Percentiles rank a stretch among this genome's conserved stretches.
These are phyloP conservation scores for Solanum gandarillasii DNA, from an alignment of 257 asterid species.

Conservation along the genomic window DNA sequence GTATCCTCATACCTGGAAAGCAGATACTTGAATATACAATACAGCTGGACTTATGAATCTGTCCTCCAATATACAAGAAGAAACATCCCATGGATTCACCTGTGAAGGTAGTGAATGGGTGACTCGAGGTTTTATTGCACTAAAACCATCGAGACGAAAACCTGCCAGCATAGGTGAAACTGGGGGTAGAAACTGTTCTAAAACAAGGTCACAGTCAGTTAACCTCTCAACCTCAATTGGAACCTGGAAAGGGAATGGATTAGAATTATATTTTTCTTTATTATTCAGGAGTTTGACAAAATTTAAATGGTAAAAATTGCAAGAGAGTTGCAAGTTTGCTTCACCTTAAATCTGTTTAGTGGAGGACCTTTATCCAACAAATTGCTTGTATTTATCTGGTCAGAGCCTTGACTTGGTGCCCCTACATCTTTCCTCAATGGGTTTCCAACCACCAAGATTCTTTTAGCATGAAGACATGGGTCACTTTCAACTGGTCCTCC, in stretches of 20 bases:
- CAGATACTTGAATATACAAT: slow-evolving; percentile 76
- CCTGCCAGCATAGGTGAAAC: slow-evolving; percentile 88
- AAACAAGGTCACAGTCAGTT: slow-evolving; percentile 61
- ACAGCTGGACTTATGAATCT: slow-evolving; percentile 77
- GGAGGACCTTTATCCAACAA: slow-evolving; percentile 81
- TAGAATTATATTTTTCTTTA: not conserved
- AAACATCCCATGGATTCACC: slow-evolving; percentile 21
- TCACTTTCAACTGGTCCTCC: slow-evolving; percentile 69
- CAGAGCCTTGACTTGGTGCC: slow-evolving; percentile 44
- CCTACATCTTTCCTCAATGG: slow-evolving; percentile 46
- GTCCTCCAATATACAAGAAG: slow-evolving; percentile 49
- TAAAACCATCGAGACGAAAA: slow-evolving; percentile 88
- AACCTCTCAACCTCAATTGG: slow-evolving; percentile 88
- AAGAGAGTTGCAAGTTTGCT: not conserved
- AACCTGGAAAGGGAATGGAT: slow-evolving; percentile 44
- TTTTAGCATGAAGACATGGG: slow-evolving; percentile 88
- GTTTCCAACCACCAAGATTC: slow-evolving; percentile 62
- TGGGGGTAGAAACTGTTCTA: slow-evolving; percentile 76
- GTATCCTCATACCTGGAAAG: slow-evolving; percentile 59
- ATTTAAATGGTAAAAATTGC: not conserved
- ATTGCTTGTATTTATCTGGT: slow-evolving; percentile 59
- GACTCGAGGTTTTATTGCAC: slow-evolving; percentile 69
- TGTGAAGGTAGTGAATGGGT: slow-evolving; percentile 66
- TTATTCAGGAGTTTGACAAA: not conserved
- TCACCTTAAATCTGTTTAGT: slow-evolving; percentile 87